Conservation (phyloP, 768 basidiomycete species). For the Boletus sp. region DNA sequence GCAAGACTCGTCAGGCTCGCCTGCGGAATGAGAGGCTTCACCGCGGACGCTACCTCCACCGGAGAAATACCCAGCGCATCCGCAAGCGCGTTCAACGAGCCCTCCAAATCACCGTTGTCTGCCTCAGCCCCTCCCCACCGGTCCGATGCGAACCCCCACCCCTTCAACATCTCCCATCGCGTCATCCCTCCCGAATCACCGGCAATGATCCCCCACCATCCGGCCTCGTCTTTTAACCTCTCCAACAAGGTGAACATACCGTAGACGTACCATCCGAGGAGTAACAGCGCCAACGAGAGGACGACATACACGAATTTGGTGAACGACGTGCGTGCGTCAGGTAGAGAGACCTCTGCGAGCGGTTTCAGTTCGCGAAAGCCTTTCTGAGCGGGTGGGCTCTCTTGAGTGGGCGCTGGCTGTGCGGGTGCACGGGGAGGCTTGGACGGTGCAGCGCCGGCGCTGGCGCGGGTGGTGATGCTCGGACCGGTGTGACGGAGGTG, state of each 20-base stretch:
- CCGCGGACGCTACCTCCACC: constrained; percentile 59
- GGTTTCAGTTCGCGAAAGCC: not conserved
- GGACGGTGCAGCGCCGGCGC: not conserved
- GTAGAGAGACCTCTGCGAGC: not conserved
- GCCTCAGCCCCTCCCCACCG: not conserved
- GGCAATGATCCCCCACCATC: constrained; percentile 48
- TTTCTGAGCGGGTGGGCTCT: not conserved
- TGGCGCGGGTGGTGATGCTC: constrained; percentile 7
- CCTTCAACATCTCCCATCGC: not conserved
- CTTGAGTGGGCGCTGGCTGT: not conserved
- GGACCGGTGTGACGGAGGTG: constrained; percentile 21
- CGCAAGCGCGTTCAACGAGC: constrained; percentile 58
- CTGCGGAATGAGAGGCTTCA: constrained; percentile 58
- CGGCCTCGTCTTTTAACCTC: constrained; percentile 49
- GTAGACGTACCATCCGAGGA: constrained; percentile 53
- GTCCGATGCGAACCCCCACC: constrained; percentile 7
- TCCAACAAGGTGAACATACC: constrained; percentile 43
- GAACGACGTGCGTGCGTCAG: constrained; percentile 3
- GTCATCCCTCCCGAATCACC: constrained; percentile 1
- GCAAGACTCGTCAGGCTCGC: constrained; percentile 58
- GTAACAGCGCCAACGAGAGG: constrained; percentile 38
- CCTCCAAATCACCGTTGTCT: constrained; percentile 42
- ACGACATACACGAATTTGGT: constrained; percentile 51
- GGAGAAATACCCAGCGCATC: constrained; percentile 60
- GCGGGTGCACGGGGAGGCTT: not conserved